Evolutionary conservation across 2,329 filamentous ascomycete species (phyloP).

Genomic region (Blastomyces percursus): DNA sequence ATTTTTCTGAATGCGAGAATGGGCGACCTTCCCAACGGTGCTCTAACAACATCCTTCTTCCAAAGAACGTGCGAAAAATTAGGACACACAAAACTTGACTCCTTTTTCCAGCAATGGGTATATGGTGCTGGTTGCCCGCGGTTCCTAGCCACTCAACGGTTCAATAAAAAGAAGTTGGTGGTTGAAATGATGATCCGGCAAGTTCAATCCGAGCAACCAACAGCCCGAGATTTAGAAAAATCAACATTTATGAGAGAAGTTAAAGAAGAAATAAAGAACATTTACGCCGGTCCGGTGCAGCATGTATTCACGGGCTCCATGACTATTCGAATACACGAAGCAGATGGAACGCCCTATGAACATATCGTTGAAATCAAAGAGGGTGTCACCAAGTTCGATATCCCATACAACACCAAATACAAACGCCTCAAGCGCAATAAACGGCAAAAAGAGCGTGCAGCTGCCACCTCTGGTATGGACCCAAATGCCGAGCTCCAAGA

Average conservation of each 20-base stretch:
- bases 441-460: slow-evolving; percentile 65
- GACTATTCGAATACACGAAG: slow-evolving; percentile 96
- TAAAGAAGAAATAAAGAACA: slow-evolving; percentile 61
- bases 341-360: slow-evolving; percentile 94
- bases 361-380: slow-evolving; percentile 96
- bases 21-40: slow-evolving; percentile 58
- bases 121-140: slow-evolving; percentile 76
- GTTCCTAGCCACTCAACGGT: slow-evolving; percentile 75
- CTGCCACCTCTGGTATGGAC: slow-evolving; percentile 53
- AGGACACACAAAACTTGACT: slow-evolving; percentile 73
- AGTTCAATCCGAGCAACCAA: slow-evolving; percentile 50
- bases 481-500: slow-evolving; percentile 56
- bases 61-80: slow-evolving; percentile 77
- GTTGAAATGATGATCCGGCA: slow-evolving; percentile 87
- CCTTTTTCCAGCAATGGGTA: slow-evolving; percentile 92
- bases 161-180: slow-evolving; percentile 95
- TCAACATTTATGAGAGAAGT: slow-evolving; percentile 72
- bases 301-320: slow-evolving; percentile 89
- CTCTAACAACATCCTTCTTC: slow-evolving; percentile 67
- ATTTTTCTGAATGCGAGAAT: slow-evolving; percentile 79
- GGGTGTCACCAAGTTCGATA: slow-evolving; percentile 73
- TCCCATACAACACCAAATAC: slow-evolving; percentile 98
- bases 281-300: slow-evolving; percentile 59
- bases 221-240: slow-evolving; percentile 52
- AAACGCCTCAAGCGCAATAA: slow-evolving; percentile 87